Conservation (phyloP, 441 rosid species). For the Melastoma candidum region DNA sequence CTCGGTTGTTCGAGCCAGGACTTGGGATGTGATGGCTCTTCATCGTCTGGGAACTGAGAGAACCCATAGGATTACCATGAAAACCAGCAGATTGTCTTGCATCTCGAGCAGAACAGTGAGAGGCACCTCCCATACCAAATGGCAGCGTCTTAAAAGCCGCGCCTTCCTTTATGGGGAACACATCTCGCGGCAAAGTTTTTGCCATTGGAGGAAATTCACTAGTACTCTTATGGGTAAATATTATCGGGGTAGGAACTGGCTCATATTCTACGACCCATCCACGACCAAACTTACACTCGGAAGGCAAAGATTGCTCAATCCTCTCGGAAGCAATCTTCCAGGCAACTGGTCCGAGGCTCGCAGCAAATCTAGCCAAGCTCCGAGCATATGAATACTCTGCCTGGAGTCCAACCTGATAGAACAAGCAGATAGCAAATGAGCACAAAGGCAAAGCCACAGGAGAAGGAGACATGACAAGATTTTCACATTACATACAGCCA, state of each 20-base stretch:
- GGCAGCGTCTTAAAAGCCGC: slow-evolving; percentile 21
- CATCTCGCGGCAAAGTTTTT: slow-evolving; percentile 23
- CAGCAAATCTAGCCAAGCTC: slow-evolving; percentile 93
- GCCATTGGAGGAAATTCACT: slow-evolving; percentile 32
- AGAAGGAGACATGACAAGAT: slow-evolving; percentile 1
- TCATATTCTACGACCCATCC: slow-evolving; percentile 99
- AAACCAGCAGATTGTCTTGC: slow-evolving; percentile 26
- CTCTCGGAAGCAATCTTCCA: slow-evolving; percentile 78
- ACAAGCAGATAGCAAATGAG: slow-evolving; percentile 6
- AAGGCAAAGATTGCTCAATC: slow-evolving; percentile 72
- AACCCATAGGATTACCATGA: slow-evolving; percentile 18
- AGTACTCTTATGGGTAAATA: slow-evolving; percentile 37
- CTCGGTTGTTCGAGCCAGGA: slow-evolving; percentile 22
- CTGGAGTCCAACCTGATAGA: slow-evolving; percentile 77
- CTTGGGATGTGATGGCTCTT: slow-evolving; percentile 13
- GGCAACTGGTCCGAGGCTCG: slow-evolving; percentile 75
- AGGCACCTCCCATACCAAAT: slow-evolving; percentile 25
- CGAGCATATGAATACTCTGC: slow-evolving; percentile 87
- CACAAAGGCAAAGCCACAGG: slow-evolving; percentile 2
- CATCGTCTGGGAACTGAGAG: too few species aligned
- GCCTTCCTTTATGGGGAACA: slow-evolving; percentile 25
- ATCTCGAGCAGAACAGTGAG: slow-evolving; percentile 21
- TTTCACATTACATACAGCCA: slow-evolving; percentile 51
- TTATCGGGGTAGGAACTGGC: slow-evolving; percentile 74
- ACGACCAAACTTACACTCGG: slow-evolving; percentile 80